Evolutionary conservation across 306 rosid species (phyloP).

Genomic region (Trifolium subterraneum): DNA sequence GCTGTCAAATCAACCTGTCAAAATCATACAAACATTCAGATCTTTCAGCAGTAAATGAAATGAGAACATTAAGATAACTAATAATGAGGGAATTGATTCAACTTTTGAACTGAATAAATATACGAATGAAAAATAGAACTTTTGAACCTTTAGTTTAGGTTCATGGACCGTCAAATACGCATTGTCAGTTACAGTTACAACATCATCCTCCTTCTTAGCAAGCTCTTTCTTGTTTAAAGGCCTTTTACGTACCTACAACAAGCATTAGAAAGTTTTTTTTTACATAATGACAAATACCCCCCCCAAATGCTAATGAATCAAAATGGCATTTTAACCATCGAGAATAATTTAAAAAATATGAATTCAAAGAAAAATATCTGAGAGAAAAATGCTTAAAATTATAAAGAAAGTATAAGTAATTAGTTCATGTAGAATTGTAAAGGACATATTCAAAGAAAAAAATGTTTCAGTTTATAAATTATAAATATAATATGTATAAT

Average conservation of each 20-base stretch:
- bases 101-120: conserved; percentile 23
- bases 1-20: conserved; percentile 98
- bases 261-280: conserved; percentile 30
- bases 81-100: conserved; percentile 26
- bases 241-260: conserved; percentile 89
- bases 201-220: conserved; percentile 94
- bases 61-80: conserved; percentile 1
- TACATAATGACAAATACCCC: conserved; percentile 35
- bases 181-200: conserved; percentile 77
- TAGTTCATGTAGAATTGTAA: conserved; percentile 17
- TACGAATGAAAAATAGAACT: conserved; percentile 21
- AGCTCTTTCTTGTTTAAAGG: conserved; percentile 97
- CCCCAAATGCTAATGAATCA: conserved; percentile 19
- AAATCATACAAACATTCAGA: conserved; percentile 36
- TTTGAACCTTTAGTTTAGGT: conserved; percentile 92
- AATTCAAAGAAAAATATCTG: not conserved
- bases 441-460: not conserved
- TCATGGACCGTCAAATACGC: conserved; percentile 85
- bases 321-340: conserved; percentile 12
- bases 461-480: not conserved
- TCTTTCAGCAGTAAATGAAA: conserved; percentile 20
- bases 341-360: not conserved
- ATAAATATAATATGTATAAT: not conserved
- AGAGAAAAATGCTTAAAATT: not conserved
- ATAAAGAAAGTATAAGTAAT: not conserved